A percentile compares a stretch with the other conserved stretches of the same genome.
These are phyloP conservation scores for Cicer cuneatum DNA, from an alignment of 306 rosid genomes.

Conservation along the genomic window DNA sequence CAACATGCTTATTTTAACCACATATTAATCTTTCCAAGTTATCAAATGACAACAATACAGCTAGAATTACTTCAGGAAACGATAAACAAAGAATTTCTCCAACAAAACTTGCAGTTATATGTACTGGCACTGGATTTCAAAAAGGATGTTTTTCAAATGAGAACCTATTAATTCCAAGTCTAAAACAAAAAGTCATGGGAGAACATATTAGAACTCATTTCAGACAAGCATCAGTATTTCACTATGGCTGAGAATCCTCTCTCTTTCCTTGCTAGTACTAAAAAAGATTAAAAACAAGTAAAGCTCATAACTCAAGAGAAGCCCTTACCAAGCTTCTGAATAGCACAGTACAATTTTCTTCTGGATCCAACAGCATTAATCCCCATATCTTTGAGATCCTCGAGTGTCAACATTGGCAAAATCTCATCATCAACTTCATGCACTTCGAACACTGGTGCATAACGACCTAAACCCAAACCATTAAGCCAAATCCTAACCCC, in stretches of 20 bases:
- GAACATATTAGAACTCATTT: constrained; percentile 56
- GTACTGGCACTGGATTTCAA: constrained; percentile 53
- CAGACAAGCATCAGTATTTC: constrained; percentile 59
- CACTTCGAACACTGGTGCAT: constrained; percentile 90
- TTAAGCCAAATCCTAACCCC: constrained; percentile 92
- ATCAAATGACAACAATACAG: constrained; percentile 42
- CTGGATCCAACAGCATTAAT: constrained; percentile 86
- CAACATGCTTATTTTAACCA: constrained; percentile 28
- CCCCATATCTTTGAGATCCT: constrained; percentile 96
- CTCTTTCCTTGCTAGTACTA: constrained; percentile 36
- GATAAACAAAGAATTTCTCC: constrained; percentile 37
- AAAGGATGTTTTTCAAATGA: constrained; percentile 42
- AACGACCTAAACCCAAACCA: constrained; percentile 85
- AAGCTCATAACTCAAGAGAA: constrained; percentile 60
- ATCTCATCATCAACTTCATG: constrained; percentile 97
- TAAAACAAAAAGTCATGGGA: constrained; percentile 47
- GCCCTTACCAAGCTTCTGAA: constrained; percentile 93
- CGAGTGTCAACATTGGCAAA: constrained; percentile 73
- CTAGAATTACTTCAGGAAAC: constrained; percentile 36
- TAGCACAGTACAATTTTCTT: constrained; percentile 85
- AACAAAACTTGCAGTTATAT: constrained; percentile 48
- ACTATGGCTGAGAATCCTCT: constrained; percentile 59
- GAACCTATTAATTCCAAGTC: constrained; percentile 57
- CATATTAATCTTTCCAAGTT: constrained; percentile 11
- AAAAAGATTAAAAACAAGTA: constrained; percentile 20